Evolutionary conservation across 176 grass and related monocot genomes (phyloP), one percentile per base, ranked within the genome.

Genomic region (Hsuehochloa calcarea): DNA sequence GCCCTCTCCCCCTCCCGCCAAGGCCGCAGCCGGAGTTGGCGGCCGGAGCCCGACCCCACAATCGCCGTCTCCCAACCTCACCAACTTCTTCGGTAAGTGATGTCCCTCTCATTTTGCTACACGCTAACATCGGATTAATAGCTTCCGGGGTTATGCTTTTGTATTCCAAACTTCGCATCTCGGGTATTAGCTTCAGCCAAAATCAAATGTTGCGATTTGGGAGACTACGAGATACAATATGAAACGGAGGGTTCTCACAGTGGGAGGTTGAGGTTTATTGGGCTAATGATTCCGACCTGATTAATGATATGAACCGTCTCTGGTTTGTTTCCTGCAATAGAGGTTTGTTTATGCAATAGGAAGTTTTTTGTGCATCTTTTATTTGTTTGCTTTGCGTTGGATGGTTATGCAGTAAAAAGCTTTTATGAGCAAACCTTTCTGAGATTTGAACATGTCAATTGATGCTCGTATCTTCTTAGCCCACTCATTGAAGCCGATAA

Each of bases 11-110:
- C 23, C 22, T 52, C 78, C 65, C 0, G 40, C 78, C 19, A 45
- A 8, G 37, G 17, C 50, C 9, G 67, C 74, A 59, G 29, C 69
- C 4, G 80, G 85, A 66, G 74, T 35, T 2, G 44, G 60, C 35
- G 20, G 10, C 55, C 77, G 35, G 63, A 81, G 45, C 44, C 26
- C 27, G 1, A 19, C 20, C 38, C 22, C 70, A 11, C 80, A 31
- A 31, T 40, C 37, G 45, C 45, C 45, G 10, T 72, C 77, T 83
- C 89, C 80, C 41, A 26, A 79, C 31, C n/a, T 90, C 81, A 15
- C 55, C 65, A 66, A 81, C 55, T 88, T 88, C 77, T 85, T 85
- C 65, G 64, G 90, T 78, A 71, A 80, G 70, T 31, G 45, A 23
- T 35, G 63, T 16, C 34, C 7, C 25, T 50, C 41, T 71, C 27